Evolutionary conservation across 2,329 filamentous ascomycete species (phyloP).

Genomic region (Colletotrichum caudatum): DNA sequence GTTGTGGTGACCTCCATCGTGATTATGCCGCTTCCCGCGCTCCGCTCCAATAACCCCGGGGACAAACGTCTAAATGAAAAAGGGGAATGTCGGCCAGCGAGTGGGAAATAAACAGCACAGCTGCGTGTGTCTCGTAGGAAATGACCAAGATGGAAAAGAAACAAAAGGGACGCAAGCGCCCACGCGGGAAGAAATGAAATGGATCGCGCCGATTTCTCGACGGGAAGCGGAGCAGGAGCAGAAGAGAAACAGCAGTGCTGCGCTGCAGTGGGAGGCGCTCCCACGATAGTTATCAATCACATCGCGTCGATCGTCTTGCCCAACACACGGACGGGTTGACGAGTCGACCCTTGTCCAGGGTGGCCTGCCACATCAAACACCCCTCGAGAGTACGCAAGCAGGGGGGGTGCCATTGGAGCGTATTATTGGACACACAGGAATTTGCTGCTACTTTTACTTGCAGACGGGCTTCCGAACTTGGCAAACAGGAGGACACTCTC

Average conservation of each 20-base stretch:
- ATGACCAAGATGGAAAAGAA: neutral
- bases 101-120: conserved; percentile 30
- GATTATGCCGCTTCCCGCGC: neutral
- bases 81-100: conserved; percentile 10
- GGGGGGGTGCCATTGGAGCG: neutral
- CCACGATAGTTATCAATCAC: conserved; percentile 25
- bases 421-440: neutral
- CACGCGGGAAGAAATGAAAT: conserved; percentile 2
- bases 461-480: neutral
- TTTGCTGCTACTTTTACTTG: neutral
- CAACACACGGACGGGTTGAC: conserved; percentile 15
- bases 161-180: conserved; percentile 24
- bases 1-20: conserved; percentile 29
- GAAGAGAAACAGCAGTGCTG: neutral
- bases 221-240: neutral
- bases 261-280: neutral
- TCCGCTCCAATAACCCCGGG: neutral
- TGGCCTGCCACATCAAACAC: conserved; percentile 35
- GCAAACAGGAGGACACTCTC: neutral
- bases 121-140: conserved; percentile 17
- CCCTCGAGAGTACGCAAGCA: conserved; percentile 11
- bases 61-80: neutral
- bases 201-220: conserved; percentile 18
- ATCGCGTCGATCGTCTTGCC: neutral
- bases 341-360: conserved; percentile 8